Base-by-base conservation (phyloP, 164 flowering plant species). In the Tinospora cordifolia region DNA sequence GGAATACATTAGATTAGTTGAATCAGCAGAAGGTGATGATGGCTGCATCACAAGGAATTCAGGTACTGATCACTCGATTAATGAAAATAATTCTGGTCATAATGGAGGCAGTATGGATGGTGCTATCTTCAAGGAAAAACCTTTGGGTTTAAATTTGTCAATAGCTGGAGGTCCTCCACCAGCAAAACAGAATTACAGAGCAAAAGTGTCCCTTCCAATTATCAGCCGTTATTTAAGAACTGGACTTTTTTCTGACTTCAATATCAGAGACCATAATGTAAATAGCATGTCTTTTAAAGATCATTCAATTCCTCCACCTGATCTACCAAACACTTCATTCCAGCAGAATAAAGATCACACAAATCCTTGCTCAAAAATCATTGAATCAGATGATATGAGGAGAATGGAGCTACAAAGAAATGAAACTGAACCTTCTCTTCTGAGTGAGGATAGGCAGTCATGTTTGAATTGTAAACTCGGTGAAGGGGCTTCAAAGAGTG, bases 81-180 rank as follows among this genome's bases (percentile, higher is more conserved):
- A 34, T 62, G 75, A 25, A 26, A 73, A 68, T 64, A 54, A 58
- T 74, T 54, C 40, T 74, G 77, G 66, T 58, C 58, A 15, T 66
- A 70, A 64, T 24, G 78, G 60, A 57, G 73, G 60, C 22, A 65
- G 26, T 24, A n/a, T 62, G 41, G 25, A 9, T 69, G 59, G 75
- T 75, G 69, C 68, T 62, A 27, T 72, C 17, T 67, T 66, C 0
- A 75, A 30, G 26, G 85, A 70, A 15, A 67, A 34, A 62, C 39
- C 75, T 34, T 62, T 74, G 24, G 80, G 63, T 69, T 80, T 87
- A 60, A 86, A 81, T 69, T 79, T 87, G 72, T 82, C 96, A 24
- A 92, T 95, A 81, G 99, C 93, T 14, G 97, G 98, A 46, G 99
- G 99, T 19, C 98, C 90, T 64, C 87, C 93, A 65, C 97, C 99